Evolutionary conservation across 108 stramenopile species (phyloP).

Genomic region (Mediolabrus comicus): DNA sequence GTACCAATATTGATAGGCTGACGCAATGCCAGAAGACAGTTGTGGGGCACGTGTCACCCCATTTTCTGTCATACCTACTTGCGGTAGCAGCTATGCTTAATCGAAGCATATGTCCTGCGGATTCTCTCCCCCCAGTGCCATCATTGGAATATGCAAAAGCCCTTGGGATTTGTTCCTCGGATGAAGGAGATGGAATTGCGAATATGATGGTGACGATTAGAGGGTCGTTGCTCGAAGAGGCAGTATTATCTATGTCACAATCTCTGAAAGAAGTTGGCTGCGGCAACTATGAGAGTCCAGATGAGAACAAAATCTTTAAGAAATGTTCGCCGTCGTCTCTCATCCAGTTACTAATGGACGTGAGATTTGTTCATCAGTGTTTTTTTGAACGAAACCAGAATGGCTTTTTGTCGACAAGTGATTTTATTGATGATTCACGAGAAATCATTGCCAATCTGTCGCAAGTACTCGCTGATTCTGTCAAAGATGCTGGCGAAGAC

Average conservation of each 20-base stretch:
- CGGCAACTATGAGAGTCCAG: neutral
- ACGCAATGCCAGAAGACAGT: slow-evolving; percentile 1
- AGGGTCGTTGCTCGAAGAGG: slow-evolving; percentile 54
- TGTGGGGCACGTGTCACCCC: slow-evolving; percentile 72
- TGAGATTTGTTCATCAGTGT: slow-evolving; percentile 50
- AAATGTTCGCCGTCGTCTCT: slow-evolving; percentile 56
- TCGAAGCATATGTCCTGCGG: slow-evolving; percentile 76
- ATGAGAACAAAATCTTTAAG: slow-evolving; percentile 22
- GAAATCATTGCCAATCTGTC: slow-evolving; percentile 27
- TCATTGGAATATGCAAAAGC: slow-evolving; percentile 63
- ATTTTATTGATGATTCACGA: slow-evolving; percentile 18
- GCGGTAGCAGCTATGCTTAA: slow-evolving; percentile 66
- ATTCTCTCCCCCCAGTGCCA: slow-evolving; percentile 80
- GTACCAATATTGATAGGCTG: slow-evolving; percentile 13
- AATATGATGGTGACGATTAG: slow-evolving; percentile 70
- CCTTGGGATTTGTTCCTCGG: slow-evolving; percentile 49
- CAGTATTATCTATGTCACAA: slow-evolving; percentile 33
- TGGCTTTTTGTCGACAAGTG: slow-evolving; percentile 12
- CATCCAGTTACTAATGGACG: slow-evolving; percentile 61
- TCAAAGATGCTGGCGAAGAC: slow-evolving; percentile 18
- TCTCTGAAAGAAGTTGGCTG: slow-evolving; percentile 24
- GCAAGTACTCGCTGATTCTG: slow-evolving; percentile 16
- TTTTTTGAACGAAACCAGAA: slow-evolving; percentile 50
- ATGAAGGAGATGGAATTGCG: slow-evolving; percentile 42
- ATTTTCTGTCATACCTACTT: slow-evolving; percentile 67